A percentile compares a stretch with the other conserved stretches of the same genome.
Conservation (phyloP, 495 filamentous ascomycete species). For the Tirmania nivea region DNA sequence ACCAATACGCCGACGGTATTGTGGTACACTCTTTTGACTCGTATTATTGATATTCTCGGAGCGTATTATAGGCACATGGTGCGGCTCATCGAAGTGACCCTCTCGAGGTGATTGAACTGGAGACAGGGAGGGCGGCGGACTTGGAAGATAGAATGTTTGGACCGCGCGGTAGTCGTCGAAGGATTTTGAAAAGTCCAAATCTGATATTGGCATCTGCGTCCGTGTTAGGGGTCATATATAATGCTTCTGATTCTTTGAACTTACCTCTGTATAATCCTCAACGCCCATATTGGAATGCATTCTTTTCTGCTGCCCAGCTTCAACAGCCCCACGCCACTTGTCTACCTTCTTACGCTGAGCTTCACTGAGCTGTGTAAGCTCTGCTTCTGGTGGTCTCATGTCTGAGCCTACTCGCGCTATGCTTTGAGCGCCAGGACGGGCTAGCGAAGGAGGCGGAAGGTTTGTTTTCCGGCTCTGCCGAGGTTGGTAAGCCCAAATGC, state of each 20-base stretch:
- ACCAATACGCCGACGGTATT: slow-evolving; percentile 48
- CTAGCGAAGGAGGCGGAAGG: slow-evolving; percentile 32
- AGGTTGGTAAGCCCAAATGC: slow-evolving; percentile 36
- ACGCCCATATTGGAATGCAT: slow-evolving; percentile 1
- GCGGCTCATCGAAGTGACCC: not conserved
- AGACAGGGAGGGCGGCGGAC: slow-evolving; percentile 57
- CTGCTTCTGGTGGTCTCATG: slow-evolving; percentile 39
- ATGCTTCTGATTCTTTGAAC: slow-evolving; percentile 18
- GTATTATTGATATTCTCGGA: not conserved
- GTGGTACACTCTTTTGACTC: slow-evolving; percentile 24
- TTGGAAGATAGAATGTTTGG: slow-evolving; percentile 63
- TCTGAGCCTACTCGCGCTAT: not conserved
- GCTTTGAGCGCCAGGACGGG: slow-evolving; percentile 20
- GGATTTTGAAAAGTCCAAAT: slow-evolving; percentile 15
- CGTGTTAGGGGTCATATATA: no score
- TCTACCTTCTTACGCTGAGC: slow-evolving; percentile 64
- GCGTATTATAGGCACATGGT: not conserved
- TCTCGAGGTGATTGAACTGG: slow-evolving; percentile 23
- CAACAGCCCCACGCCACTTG: slow-evolving; percentile 34
- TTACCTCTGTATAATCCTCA: slow-evolving; percentile 68
- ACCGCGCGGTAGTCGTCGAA: slow-evolving; percentile 53
- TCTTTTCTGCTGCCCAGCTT: not conserved
- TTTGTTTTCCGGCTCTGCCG: slow-evolving; percentile 30
- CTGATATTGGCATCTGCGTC: no score
- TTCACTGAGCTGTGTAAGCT: slow-evolving; percentile 55